Evolutionary conservation across 257 asterid genomes (phyloP), one percentile per base, ranked within the genome.

Genomic region (Penstemon davidsonii): DNA sequence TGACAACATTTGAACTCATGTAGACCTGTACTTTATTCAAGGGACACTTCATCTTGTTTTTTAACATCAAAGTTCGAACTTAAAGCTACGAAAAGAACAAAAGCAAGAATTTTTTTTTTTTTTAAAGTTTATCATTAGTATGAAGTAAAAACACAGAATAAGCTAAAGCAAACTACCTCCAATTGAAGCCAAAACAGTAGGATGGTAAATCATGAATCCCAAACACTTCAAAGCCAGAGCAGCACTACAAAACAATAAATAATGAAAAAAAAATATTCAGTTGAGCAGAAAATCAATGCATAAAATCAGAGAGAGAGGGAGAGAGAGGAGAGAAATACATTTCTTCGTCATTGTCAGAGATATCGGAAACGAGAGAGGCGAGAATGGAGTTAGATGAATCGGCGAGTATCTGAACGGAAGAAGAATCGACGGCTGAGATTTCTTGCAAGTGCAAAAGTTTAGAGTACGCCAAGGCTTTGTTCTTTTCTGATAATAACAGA

Each of bases 181-280:
- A 61, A 86, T 74, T 6, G 79, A 76, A 69, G 85, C 79, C 73
- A 80, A 85, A 44, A 82, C 67, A 49, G 75, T 62, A 41, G 96
- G 97, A 49, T 88, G 90, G 81, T 90, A 90, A 70, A 88, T 80
- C 92, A 90, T 86, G 81, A 85, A 88, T 9, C 97, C 97, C 87
- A 88, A 82, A 71, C 92, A 87, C 85, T 90, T 90, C 85, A 90
- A 81, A 37, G 96, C 96, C 78, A 71, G 92, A 37, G 88, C 87
- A 66, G 94, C 89, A 73, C 95, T 89, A 65, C 11, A 68, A 71
- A 59, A 19, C 58, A 33, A 60, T 39, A 64, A 15, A 49, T 25
- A 25, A 40, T 5, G 2, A 44, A 58, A 55, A 5, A 67, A 40
- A 37, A 15, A 72, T 59, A 68, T 45, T 37, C 58, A 67, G 50